Evolutionary conservation across 805 yeast genomes (phyloP).

Genomic region (Starmerella gropengiesseri): DNA sequence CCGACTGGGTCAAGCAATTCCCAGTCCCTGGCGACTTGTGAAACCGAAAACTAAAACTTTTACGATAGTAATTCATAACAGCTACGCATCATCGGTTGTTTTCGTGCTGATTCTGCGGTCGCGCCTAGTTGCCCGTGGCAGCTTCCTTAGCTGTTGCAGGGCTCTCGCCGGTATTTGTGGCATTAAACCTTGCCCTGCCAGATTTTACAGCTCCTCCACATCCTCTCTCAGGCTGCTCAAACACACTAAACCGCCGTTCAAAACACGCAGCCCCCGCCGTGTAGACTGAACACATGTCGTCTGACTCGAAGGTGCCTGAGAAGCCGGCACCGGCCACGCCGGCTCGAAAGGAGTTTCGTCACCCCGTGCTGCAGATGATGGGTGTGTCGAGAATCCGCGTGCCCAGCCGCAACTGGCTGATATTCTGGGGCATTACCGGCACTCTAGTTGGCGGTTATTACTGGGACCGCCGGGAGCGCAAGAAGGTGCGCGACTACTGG

Average conservation of each 20-base stretch:
- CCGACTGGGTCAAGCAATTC: slow-evolving; percentile 58
- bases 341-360: slow-evolving; percentile 22
- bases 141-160: too few species aligned
- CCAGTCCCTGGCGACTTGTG: slow-evolving; percentile 54
- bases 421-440: slow-evolving; percentile 67
- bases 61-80: background rate
- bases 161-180: slow-evolving; percentile 1
- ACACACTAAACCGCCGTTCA: too few species aligned
- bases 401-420: slow-evolving; percentile 89
- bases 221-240: background rate
- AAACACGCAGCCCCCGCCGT: too few species aligned
- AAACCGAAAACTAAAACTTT: too few species aligned
- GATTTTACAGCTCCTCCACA: background rate
- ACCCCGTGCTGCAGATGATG: slow-evolving; percentile 76
- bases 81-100: too few species aligned
- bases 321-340: background rate
- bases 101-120: too few species aligned
- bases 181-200: background rate
- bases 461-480: slow-evolving; percentile 70
- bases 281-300: background rate
- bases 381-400: slow-evolving; percentile 68
- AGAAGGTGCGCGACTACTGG: slow-evolving; percentile 51
- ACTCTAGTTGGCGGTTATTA: slow-evolving; percentile 60
- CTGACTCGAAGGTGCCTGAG: too few species aligned
- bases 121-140: too few species aligned